phyloP scores from a whole-genome alignment of 2,329 filamentous ascomycete species.

The Podosphaera aphanis region DNA sequence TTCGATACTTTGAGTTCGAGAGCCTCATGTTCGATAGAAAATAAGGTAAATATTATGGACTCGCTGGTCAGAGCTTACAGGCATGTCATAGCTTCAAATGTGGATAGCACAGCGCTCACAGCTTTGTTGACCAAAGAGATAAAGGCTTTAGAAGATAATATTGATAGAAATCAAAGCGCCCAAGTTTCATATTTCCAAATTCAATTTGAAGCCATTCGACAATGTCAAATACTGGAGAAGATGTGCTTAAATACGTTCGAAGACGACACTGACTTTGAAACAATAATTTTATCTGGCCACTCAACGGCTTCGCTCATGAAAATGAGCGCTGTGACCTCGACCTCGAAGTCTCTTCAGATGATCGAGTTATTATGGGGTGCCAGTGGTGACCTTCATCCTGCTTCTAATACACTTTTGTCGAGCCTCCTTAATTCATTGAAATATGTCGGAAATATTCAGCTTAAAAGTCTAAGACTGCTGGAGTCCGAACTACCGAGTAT shows the following conservation, averaged over 20 bases:
- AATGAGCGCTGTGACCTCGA: slow-evolving; percentile 7
- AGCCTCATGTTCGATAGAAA: slow-evolving; percentile 25
- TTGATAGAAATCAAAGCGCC: slow-evolving; percentile 20
- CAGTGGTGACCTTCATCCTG: slow-evolving; percentile 19
- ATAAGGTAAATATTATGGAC: slow-evolving; percentile 28
- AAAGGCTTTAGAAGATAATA: slow-evolving; percentile 23
- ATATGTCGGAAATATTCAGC: slow-evolving; percentile 25
- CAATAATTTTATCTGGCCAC: slow-evolving; percentile 13
- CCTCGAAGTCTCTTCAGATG: slow-evolving; percentile 9
- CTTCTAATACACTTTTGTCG: slow-evolving; percentile 24
- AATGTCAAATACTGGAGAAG: slow-evolving; percentile 16
- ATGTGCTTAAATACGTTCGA: background rate
- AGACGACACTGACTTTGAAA: slow-evolving; percentile 6
- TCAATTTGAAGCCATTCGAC: slow-evolving; percentile 33
- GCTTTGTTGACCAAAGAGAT: slow-evolving; percentile 27
- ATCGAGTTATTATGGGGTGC: slow-evolving; percentile 15
- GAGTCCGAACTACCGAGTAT: slow-evolving; percentile 41
- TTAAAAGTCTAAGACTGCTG: slow-evolving; percentile 37
- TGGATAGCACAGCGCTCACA: slow-evolving; percentile 20
- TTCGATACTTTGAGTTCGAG: slow-evolving; percentile 41
- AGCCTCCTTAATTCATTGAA: slow-evolving; percentile 32
- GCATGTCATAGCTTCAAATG: slow-evolving; percentile 24
- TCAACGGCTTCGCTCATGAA: slow-evolving; percentile 13
- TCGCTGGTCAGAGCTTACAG: slow-evolving; percentile 32
- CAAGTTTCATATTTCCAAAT: slow-evolving; percentile 26